These are phyloP conservation scores for Lentinula guzmanii DNA, from an alignment of 768 basidiomycete genomes.

Conservation along the genomic window DNA sequence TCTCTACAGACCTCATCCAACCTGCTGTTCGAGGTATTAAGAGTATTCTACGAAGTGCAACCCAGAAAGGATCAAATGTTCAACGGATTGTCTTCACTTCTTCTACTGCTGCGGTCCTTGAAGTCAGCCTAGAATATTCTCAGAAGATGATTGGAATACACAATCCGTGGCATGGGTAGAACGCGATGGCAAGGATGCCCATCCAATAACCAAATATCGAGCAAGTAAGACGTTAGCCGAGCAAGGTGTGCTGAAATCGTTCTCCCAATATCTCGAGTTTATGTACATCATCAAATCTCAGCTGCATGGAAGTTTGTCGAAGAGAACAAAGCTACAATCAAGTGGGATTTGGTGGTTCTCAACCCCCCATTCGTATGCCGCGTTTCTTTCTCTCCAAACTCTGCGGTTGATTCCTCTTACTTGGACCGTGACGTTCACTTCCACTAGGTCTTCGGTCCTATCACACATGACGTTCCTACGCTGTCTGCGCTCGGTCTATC, in stretches of 20 bases:
- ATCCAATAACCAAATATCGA: slow-evolving; percentile 38
- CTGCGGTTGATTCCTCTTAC: slow-evolving; percentile 1
- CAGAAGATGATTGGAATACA: slow-evolving; percentile 60
- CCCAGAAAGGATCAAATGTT: slow-evolving; percentile 28
- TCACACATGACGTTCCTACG: slow-evolving; percentile 32
- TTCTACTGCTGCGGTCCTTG: slow-evolving; percentile 46
- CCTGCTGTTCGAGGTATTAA: slow-evolving; percentile 34
- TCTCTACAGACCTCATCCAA: slow-evolving; percentile 22
- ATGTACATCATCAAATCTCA: slow-evolving; percentile 9
- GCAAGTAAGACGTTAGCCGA: slow-evolving; percentile 67
- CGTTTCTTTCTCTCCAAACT: slow-evolving; percentile 5
- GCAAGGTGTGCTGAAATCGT: slow-evolving; percentile 26
- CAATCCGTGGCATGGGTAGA: slow-evolving; percentile 36
- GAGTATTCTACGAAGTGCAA: slow-evolving; percentile 24
- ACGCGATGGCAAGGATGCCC: slow-evolving; percentile 41
- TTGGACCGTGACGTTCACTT: neutral
- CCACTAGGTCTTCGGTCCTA: slow-evolving; percentile 20
- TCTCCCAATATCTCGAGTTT: too few relatives aligned
- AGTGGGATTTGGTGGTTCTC: slow-evolving; percentile 47
- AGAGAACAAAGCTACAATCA: slow-evolving; percentile 32
- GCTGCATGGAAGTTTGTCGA: slow-evolving; percentile 39
- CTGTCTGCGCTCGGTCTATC: slow-evolving; percentile 35
- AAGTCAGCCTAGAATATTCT: slow-evolving; percentile 25
- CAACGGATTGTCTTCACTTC: slow-evolving; percentile 66
- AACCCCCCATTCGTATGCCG: slow-evolving; percentile 45